Evolutionary conservation across 495 filamentous ascomycete species (phyloP).

Genomic region (Hyaloscypha bicolor): DNA sequence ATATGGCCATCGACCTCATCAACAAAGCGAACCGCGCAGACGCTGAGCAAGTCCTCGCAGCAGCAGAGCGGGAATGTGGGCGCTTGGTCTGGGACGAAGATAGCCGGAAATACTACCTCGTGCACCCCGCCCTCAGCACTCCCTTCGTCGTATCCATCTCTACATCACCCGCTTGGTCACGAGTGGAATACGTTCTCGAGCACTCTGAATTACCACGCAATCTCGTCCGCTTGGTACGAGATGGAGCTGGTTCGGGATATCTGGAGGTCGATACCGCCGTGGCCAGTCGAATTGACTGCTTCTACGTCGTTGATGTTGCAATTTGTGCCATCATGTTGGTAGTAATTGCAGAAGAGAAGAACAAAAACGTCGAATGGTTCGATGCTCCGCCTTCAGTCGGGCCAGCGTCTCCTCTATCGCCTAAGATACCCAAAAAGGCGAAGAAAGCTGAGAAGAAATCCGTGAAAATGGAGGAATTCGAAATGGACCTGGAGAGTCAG

Average conservation of each 20-base stretch:
- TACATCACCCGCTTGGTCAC: slow-evolving; percentile 53
- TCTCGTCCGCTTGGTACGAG: slow-evolving; percentile 50
- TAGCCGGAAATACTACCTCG: slow-evolving; percentile 65
- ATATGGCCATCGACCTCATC: slow-evolving; percentile 68
- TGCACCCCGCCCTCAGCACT: slow-evolving; percentile 67
- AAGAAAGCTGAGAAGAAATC: slow-evolving; percentile 14
- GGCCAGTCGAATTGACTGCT: slow-evolving; percentile 53
- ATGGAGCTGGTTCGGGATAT: slow-evolving; percentile 54
- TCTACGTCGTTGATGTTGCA: slow-evolving; percentile 77
- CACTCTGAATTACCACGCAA: slow-evolving; percentile 58
- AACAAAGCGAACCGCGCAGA: slow-evolving; percentile 49
- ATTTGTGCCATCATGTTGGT: slow-evolving; percentile 71
- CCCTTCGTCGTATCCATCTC: slow-evolving; percentile 56
- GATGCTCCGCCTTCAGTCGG: slow-evolving; percentile 49
- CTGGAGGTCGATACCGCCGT: slow-evolving; percentile 55
- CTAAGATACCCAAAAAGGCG: slow-evolving; percentile 25
- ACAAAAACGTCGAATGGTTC: slow-evolving; percentile 48
- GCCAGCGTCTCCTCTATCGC: slow-evolving; percentile 12
- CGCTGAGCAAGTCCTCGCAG: slow-evolving; percentile 48
- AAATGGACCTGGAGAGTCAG: slow-evolving; percentile 60
- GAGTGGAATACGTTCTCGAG: slow-evolving; percentile 62
- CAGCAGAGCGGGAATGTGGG: slow-evolving; percentile 72
- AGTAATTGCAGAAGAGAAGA: slow-evolving; percentile 61
- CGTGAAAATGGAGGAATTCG: slow-evolving; percentile 49
- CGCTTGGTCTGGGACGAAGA: slow-evolving; percentile 70